These are phyloP conservation scores for Nigrospora osmanthi DNA, from an alignment of 2,329 filamentous ascomycete species.

Conservation along the genomic window DNA sequence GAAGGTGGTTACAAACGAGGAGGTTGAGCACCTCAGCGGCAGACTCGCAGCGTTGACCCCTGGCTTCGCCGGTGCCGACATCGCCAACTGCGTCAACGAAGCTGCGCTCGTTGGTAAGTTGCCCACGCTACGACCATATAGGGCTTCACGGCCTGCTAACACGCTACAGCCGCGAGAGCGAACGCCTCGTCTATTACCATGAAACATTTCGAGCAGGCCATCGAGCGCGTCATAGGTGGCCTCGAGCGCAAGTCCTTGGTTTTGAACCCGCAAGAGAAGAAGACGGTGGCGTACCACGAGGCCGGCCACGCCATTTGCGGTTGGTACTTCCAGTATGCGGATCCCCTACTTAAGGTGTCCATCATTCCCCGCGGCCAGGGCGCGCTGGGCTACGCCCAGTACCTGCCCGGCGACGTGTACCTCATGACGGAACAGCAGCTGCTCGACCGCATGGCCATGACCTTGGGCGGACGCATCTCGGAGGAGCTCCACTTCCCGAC, in stretches of 20 bases:
- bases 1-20: conserved; percentile 90
- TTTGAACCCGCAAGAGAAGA: conserved; percentile 88
- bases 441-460: conserved; percentile 99
- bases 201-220: conserved; percentile 92
- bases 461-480: conserved; percentile 85
- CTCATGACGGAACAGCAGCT: conserved; percentile 93
- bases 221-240: conserved; percentile 93
- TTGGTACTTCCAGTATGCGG: conserved; percentile 95
- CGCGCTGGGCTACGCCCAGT: conserved; percentile 92
- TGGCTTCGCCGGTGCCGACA: conserved; percentile 95
- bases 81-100: conserved; percentile 97
- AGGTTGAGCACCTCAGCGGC: conserved; percentile 80
- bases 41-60: conserved; percentile 88
- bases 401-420: conserved; percentile 91
- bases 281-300: conserved; percentile 94
- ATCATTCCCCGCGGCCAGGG: conserved; percentile 96
- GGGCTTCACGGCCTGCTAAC: conserved; percentile 29
- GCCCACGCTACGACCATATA: background rate
- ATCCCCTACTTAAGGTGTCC: conserved; percentile 94
- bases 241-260: conserved; percentile 97
- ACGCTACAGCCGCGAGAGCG: conserved; percentile 63
- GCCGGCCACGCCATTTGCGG: conserved; percentile 97
- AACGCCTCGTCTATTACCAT: conserved; percentile 77
- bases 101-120: conserved; percentile 85
- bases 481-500: conserved; percentile 97